Conservation (phyloP, 768 basidiomycete genomes). For the Cubamyces sp. region DNA sequence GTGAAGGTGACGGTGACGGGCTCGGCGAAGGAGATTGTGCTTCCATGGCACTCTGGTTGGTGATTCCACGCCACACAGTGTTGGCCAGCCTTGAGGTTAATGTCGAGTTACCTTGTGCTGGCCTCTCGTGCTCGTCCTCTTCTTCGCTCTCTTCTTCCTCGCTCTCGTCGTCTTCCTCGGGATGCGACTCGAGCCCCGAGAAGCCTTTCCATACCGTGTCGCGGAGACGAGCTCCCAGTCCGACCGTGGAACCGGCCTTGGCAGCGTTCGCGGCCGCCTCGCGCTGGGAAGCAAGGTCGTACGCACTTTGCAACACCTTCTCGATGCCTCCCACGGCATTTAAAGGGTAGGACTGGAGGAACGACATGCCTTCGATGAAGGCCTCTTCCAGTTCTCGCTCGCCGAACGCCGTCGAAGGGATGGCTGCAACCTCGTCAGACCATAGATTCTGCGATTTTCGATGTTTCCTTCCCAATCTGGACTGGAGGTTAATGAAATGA, state of each 20-base stretch:
- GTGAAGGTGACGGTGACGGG: conserved; percentile 22
- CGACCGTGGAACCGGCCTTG: conserved; percentile 33
- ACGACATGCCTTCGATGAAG: conserved; percentile 65
- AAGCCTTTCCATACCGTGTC: conserved; percentile 72
- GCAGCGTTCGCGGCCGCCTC: conserved; percentile 40
- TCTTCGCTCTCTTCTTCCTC: conserved; percentile 36
- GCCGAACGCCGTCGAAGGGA: conserved; percentile 48
- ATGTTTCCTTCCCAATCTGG: conserved; percentile 58
- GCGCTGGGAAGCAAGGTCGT: conserved; percentile 59
- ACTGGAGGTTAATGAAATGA: not conserved
- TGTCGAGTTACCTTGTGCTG: conserved; percentile 35
- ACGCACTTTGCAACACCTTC: conserved; percentile 66
- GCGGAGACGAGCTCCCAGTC: conserved; percentile 59
- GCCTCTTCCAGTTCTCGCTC: conserved; percentile 62
- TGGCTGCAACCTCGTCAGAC: conserved; percentile 46
- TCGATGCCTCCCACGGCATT: conserved; percentile 72
- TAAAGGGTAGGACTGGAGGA: conserved; percentile 69
- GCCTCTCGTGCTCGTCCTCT: conserved; percentile 14
- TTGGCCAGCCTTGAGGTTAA: conserved; percentile 59
- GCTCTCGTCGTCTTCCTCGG: conserved; percentile 35
- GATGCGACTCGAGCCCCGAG: conserved; percentile 40
- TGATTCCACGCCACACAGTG: conserved; percentile 78
- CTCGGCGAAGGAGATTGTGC: conserved; percentile 43
- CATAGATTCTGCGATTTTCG: conserved; percentile 54
- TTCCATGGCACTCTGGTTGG: conserved; percentile 78